Base-by-base conservation (phyloP, 768 basidiomycete genomes). In the Kwoniella bestiolae region DNA sequence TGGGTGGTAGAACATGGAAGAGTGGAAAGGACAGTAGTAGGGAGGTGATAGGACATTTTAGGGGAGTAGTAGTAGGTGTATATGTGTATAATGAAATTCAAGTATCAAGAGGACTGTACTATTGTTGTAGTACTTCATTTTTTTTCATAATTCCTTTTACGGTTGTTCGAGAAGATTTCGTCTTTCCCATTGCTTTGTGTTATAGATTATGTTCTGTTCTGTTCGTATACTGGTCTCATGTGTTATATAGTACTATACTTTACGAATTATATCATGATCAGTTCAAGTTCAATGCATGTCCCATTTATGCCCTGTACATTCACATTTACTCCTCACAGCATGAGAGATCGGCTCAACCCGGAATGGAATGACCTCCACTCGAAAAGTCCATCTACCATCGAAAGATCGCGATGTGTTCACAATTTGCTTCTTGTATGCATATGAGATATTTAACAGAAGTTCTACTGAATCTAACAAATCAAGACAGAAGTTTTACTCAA, bases 291-390 rank as follows among this genome's bases (percentile, higher is more conserved):
- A 41, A 41, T 41, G 38, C 38, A 41, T 41, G 38, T 41, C 38
- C 38, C 38, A 41, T 41, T 41, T 16, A n/a, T n/a, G n/a, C n/a
- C n/a, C n/a, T n/a, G n/a, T n/a, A n/a, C n/a, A n/a, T n/a, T n/a
- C n/a, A n/a, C n/a, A n/a, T n/a, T n/a, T n/a, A n/a, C n/a, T n/a
- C n/a, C n/a, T n/a, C 5, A 41, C 12, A 41, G 12, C 12, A 18
- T 41, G 5, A 14, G 38, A 16, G 38, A 41, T 47, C 46, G 46
- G 46, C 23, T 56, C 16, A 32, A 16, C 29, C 51, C 51, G 51
- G 53, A n/a, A 38, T 29, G 55, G 25, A 56, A 16, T 21, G 28
- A 41, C 57, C 57, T 59, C 57, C 57, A 59, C 57, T 32, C 47
- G 23, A 29, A 46, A 59, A 59, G 57, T 59, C 57, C 57, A 45